Evolutionary conservation across 768 basidiomycete genomes (phyloP), one percentile per base, ranked within the genome.

Genomic region (Boletus insuetus): DNA sequence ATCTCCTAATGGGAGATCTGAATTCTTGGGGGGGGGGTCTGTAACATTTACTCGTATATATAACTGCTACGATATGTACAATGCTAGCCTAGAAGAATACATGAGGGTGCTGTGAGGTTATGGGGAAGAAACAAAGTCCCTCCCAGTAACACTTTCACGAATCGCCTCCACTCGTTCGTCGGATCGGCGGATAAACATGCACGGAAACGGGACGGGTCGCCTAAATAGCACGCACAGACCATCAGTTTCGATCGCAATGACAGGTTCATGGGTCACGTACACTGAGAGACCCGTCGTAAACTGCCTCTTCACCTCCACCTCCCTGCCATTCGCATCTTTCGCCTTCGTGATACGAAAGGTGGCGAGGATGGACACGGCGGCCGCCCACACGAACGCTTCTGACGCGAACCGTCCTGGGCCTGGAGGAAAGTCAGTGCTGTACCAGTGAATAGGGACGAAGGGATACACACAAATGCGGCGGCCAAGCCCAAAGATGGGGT

Each of bases 1-100:
- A 91, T 98, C 64, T 95, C 92, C 45, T 74, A 69, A 44, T 29
- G 20, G 29, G 29, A 29, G 8, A 29, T 29, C 29, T 29, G 29
- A 29, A 29, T 29, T 29, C 9, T 29, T 29, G 29, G 2, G 9
- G 2, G 29, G 2, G 9, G 2, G 8, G 8, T 29, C 9, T 29
- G 6, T 29, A 29, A 7, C n/a, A 64, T 52, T 19, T 55, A 46
- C n/a, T 17, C 43, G 31, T 62, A 53, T 34, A 52, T 57, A 16
- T 55, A 53, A 31, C 13, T 66, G 47, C 49, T 55, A 39, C 50
- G 43, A 16, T 40, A 44, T 61, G 49, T 31, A 22, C 16, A 16
- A 22, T 52, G 32, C 22, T 31, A 34, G 29, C 7, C 17, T 6
- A 46, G 37, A 40, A 20, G 49, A 44, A 51, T 48, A 2, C 8